Evolutionary conservation across 768 basidiomycete species (phyloP), one percentile per base, ranked within the genome.

Genomic region (Lactarius vividus): DNA sequence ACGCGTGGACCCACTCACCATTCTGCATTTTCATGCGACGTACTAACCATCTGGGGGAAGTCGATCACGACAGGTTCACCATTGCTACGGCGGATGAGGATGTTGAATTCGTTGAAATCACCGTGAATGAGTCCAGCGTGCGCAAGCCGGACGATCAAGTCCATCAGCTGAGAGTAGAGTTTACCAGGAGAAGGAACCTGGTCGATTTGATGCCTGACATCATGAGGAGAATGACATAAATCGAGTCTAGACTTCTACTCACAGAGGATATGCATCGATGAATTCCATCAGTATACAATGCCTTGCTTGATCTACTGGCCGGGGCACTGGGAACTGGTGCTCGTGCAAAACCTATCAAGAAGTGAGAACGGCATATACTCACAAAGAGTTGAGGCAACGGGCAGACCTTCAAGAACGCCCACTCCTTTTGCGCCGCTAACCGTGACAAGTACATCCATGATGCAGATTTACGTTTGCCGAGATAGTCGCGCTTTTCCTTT

Each of bases 401-500:
- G 61, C 78, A 52, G 62, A 94, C 96, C 83, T 97, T 98, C 93
- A 99, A 96, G 76, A 98, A 99, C 1, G 93, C 94, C 85, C 88
- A 99, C 75, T 99, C 97, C 74, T 98, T 98, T 79, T 96, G 90
- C 10, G 97, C 97, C 20, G 96, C 90, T 55, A 99, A 78, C 26
- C 97, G 85, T 26, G 94, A 96, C 92, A 99, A 93, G 78, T 98
- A 98, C 95, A 98, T 97, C 97, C 97, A 99, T 20, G 93, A 93
- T 0, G 97, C 96, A 20, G 90, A 92, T 77, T 94, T 94, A 49
- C 97, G 85, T 76, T 95, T 96, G 28, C 96, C 94, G 62, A 99
- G 80, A 74, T 98, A 99, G 74, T 99, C 97, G 66, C 97, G 83
- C 74, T 98, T 98, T 72, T 89, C 84, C 78, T 99, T 99, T 79